These are phyloP conservation scores for Raphidocelis subcapitata DNA, from an alignment of 139 green algal species.

Conservation along the genomic window DNA sequence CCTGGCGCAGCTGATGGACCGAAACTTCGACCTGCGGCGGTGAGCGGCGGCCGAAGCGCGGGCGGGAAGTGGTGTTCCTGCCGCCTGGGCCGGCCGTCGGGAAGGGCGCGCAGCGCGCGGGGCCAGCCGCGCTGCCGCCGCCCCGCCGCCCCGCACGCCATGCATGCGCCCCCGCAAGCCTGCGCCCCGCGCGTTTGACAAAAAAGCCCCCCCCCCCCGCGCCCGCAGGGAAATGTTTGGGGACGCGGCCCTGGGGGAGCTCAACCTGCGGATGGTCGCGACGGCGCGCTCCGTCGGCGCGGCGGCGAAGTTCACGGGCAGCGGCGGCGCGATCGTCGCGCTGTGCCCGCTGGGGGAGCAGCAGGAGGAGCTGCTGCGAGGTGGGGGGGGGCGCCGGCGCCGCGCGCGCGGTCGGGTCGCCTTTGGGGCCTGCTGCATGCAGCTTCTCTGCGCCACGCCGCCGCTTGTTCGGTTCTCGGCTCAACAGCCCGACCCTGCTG, in stretches of 20 bases:
- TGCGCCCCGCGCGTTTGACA: not conserved
- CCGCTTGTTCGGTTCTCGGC: too few species aligned
- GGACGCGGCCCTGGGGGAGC: constrained; percentile 61
- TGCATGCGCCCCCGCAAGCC: not conserved
- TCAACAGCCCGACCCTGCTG: too few species aligned
- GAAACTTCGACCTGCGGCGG: constrained; percentile 68
- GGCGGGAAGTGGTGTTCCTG: not conserved
- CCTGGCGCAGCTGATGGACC: constrained; percentile 69
- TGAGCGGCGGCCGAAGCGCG: not conserved
- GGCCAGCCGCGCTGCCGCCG: not conserved
- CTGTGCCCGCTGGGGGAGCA: constrained; percentile 42
- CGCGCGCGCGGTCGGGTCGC: too few species aligned
- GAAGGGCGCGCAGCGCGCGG: not conserved
- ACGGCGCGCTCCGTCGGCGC: constrained; percentile 60
- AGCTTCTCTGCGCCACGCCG: too few species aligned
- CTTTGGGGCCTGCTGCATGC: too few species aligned
- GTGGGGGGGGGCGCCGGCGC: not conserved
- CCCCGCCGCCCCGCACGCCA: not conserved
- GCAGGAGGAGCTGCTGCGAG: constrained; percentile 40
- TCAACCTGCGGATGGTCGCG: constrained; percentile 79
- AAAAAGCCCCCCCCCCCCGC: not conserved
- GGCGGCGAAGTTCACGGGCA: constrained; percentile 88
- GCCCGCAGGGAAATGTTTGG: constrained; percentile 63
- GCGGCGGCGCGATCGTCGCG: constrained; percentile 77
- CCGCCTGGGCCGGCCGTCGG: too few species aligned